phyloP scores from a whole-genome alignment of 1,284 basidiomycete genomes.

The Ustilago cynodontis region DNA sequence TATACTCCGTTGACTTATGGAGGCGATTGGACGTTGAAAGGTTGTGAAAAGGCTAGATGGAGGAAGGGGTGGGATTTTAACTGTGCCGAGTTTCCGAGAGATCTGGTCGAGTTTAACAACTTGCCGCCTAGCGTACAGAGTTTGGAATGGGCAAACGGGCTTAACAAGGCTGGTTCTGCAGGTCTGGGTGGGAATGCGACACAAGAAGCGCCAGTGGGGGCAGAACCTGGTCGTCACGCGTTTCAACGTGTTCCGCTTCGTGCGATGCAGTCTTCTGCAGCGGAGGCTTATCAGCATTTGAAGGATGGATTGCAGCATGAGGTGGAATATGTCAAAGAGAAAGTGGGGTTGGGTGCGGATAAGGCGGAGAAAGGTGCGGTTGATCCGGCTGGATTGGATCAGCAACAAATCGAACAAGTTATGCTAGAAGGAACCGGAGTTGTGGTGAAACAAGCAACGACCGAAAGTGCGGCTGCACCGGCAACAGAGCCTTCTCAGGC shows the following conservation, averaged over 20 bases:
- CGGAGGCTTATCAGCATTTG: slow-evolving; percentile 24
- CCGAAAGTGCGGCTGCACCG: neutral
- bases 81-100: slow-evolving; percentile 75
- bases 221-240: slow-evolving; percentile 50
- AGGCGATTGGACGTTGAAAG: slow-evolving; percentile 82
- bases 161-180: neutral
- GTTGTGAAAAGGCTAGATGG: slow-evolving; percentile 85
- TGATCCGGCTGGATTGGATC: slow-evolving; percentile 55
- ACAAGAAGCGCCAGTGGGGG: slow-evolving; percentile 12
- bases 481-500: slow-evolving; percentile 18
- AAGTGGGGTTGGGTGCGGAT: slow-evolving; percentile 23
- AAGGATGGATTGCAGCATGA: slow-evolving; percentile 41
- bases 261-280: slow-evolving; percentile 37
- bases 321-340: slow-evolving; percentile 30
- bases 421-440: slow-evolving; percentile 55
- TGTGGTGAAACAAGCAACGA: slow-evolving; percentile 13
- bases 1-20: slow-evolving; percentile 90
- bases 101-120: slow-evolving; percentile 42
- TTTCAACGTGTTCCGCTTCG: slow-evolving; percentile 44
- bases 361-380: slow-evolving; percentile 17
- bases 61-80: slow-evolving; percentile 95
- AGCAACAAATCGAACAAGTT: slow-evolving; percentile 56
- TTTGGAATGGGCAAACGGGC: slow-evolving; percentile 25
- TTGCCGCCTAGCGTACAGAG: slow-evolving; percentile 52
- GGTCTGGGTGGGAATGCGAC: slow-evolving; percentile 15